Evolutionary conservation across 371 early-diverging fungal genomes (phyloP).

Genomic region (Umbelopsis sp.): DNA sequence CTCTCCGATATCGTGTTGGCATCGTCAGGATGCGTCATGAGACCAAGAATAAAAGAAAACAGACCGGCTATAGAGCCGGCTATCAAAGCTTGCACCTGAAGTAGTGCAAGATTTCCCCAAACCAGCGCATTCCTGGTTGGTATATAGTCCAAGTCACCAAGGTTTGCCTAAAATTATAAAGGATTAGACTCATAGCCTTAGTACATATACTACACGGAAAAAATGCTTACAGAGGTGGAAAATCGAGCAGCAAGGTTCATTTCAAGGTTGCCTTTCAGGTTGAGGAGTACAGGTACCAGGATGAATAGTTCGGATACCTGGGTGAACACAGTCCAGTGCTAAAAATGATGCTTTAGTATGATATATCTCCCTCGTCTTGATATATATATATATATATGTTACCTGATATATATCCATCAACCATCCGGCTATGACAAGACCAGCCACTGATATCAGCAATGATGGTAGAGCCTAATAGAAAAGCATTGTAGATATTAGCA

Average conservation of each 20-base stretch:
- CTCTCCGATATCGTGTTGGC: conserved; percentile 54
- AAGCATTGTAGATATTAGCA: neutral
- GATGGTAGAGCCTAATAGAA: conserved; percentile 73
- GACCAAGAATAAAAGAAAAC: conserved; percentile 64
- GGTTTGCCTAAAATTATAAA: conserved; percentile 53
- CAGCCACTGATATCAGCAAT: conserved; percentile 72
- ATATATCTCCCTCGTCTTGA: neutral
- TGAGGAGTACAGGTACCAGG: conserved; percentile 82
- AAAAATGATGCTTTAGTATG: neutral
- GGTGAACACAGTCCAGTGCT: conserved; percentile 72
- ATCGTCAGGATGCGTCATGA: conserved; percentile 56
- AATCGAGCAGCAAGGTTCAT: conserved; percentile 86
- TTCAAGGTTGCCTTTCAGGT: conserved; percentile 90
- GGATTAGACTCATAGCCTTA: neutral
- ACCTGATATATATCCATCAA: conserved; percentile 76
- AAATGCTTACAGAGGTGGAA: conserved; percentile 68
- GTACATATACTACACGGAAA: neutral
- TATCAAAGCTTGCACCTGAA: conserved; percentile 73
- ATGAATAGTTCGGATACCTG: conserved; percentile 80
- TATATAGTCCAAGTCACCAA: conserved; percentile 64
- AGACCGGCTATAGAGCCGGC: conserved; percentile 73
- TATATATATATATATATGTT: conserved; percentile 9
- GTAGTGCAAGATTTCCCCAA: conserved; percentile 67
- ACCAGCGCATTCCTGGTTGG: conserved; percentile 54
- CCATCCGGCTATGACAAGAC: conserved; percentile 77